Base-by-base conservation (phyloP, 2,329 filamentous ascomycete species). In the Sporothrix phasma region DNA sequence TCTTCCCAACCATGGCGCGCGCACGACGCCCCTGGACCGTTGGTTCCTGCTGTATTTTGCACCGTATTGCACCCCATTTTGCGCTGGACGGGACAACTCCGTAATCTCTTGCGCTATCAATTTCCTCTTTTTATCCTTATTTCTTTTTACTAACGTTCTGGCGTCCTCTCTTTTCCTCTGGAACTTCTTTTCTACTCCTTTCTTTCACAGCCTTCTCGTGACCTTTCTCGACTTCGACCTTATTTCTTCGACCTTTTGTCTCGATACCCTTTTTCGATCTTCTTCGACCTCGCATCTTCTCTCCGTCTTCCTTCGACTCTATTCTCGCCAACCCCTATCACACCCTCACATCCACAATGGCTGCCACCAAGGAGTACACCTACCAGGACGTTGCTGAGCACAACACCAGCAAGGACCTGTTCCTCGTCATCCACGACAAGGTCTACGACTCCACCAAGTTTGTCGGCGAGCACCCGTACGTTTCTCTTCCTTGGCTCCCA, bases 371-470 rank as follows among this genome's bases (percentile, higher is more conserved):
- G 73, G 80, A 84, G 73, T 84, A 87, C 79, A 94, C 89, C 72
- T 90, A 86, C 79, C 81, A 88, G 73, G 90, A 96, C 77, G 85
- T 96, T 78, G 82, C 88, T 68, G 85, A 86, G 78, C 91, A 96
- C 84, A 90, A 88, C 80, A 87, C 84, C 78, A 97, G 97, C 87
- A 96, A 92, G 84, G 92, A 97, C 76, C 81, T 96, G 69, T 96
- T 84, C 80, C 76, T 97, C 73, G 88, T 97, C 68, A 86, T 99
- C 72, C 90, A 97, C 80, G 92, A 96, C 78, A 96, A 96, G 82
- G 87, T 99, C 80, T 99, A 97, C 85, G 85, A 97, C 77, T 78
- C 82, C 75, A 84, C 86, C 73, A 88, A 87, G 77, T 99, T 99
- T 78, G 82, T 97, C 70, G 93, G 97, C 75, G 94, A 99, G 86